Conservation (phyloP, 441 rosid genomes). For the Kokia cookei region DNA sequence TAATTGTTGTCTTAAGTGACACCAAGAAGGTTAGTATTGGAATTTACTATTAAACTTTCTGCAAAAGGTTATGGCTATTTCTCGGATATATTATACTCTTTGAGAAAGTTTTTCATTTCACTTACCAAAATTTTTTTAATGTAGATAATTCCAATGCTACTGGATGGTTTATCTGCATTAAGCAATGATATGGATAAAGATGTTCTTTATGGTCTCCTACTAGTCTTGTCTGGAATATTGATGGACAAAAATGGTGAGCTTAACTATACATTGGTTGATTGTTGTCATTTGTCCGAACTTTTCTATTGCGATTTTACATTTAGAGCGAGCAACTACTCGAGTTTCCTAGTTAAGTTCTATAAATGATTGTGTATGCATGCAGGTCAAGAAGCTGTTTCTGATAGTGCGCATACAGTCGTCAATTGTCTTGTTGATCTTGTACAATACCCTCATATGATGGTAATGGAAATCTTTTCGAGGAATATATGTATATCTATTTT, state of each 20-base stretch:
- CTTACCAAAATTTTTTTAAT: constrained; percentile 3
- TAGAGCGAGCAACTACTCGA: not conserved
- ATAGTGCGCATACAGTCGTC: constrained; percentile 52
- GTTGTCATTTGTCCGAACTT: not conserved
- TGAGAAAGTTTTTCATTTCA: constrained; percentile 9
- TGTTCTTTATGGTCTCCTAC: constrained; percentile 53
- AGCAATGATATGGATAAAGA: constrained; percentile 54
- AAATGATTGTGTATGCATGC: constrained; percentile 17
- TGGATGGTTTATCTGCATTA: constrained; percentile 56
- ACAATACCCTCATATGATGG: constrained; percentile 66
- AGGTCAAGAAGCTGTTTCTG: constrained; percentile 61
- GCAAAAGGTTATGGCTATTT: not conserved
- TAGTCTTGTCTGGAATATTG: constrained; percentile 73
- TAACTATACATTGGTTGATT: not conserved
- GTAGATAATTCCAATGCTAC: constrained; percentile 64
- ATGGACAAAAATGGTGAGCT: constrained; percentile 59
- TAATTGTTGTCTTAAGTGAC: constrained; percentile 53
- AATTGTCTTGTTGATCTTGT: constrained; percentile 48
- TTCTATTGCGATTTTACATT: not conserved
- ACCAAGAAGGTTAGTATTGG: constrained; percentile 56
- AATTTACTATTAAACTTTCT: constrained; percentile 2
- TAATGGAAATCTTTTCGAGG: constrained; percentile 11
- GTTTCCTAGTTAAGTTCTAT: not conserved
- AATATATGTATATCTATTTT: not conserved
- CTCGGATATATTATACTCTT: constrained; percentile 3